Percentiles rank a stretch among this genome's conserved stretches.
Conservation (phyloP, 768 basidiomycete genomes). For the Lactarius sanguifluus region DNA sequence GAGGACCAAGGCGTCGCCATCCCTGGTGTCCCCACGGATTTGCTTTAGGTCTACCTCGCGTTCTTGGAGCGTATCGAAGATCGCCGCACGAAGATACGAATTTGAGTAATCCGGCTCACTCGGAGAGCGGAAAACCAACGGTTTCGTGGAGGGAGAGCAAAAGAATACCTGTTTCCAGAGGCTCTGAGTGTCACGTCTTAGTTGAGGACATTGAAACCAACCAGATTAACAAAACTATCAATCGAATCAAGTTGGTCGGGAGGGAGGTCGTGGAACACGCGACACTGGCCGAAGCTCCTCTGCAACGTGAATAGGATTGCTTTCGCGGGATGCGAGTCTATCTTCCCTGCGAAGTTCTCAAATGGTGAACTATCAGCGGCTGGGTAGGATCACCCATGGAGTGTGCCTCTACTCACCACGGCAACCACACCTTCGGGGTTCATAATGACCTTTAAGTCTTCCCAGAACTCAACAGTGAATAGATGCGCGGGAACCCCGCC, state of each 20-base stretch:
- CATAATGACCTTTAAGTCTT: conserved; percentile 61
- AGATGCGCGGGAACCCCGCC: conserved; percentile 86
- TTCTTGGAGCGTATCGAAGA: conserved; percentile 49
- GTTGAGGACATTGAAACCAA: conserved; percentile 37
- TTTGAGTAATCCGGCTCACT: conserved; percentile 60
- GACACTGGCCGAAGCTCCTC: conserved; percentile 71
- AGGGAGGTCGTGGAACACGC: conserved; percentile 76
- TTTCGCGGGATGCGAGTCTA: conserved; percentile 59
- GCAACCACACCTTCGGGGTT: conserved; percentile 72
- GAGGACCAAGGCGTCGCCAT: conserved; percentile 51
- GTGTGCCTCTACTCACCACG: conserved; percentile 54
- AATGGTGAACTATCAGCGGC: conserved; percentile 1
- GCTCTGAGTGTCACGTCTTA: conserved; percentile 3
- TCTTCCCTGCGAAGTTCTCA: conserved; percentile 83
- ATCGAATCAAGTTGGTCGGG: conserved; percentile 46
- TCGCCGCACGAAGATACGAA: conserved; percentile 61
- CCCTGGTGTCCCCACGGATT: conserved; percentile 36
- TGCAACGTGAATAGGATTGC: conserved; percentile 71
- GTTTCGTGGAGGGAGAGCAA: conserved; percentile 59
- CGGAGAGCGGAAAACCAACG: conserved; percentile 60
- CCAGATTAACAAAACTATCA: conserved; percentile 71
- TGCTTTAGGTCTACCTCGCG: conserved; percentile 30
- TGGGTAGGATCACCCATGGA: background rate
- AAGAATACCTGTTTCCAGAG: conserved; percentile 66
- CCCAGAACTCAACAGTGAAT: conserved; percentile 85